phyloP scores from a whole-genome alignment of 164 flowering plant species.

The Magnolia sinica region DNA sequence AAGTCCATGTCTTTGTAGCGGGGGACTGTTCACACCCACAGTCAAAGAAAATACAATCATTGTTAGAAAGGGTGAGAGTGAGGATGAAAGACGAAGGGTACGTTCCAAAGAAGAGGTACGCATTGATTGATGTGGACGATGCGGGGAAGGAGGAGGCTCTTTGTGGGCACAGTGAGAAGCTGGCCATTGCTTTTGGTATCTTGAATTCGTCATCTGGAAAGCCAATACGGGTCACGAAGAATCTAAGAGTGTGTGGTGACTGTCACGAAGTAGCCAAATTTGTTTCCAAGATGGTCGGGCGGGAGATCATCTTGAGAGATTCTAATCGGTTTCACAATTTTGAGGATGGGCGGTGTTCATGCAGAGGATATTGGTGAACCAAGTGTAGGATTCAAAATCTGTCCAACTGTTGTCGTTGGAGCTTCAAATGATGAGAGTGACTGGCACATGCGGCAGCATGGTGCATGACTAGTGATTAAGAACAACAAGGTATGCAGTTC shows the following conservation, averaged over 20 bases:
- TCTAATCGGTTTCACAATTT: constrained; percentile 65
- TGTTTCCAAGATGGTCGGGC: constrained; percentile 38
- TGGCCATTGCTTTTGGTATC: constrained; percentile 65
- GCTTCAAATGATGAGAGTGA: background rate
- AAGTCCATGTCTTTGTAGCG: constrained; percentile 47
- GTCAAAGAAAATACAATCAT: constrained; percentile 25
- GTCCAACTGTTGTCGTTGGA: background rate
- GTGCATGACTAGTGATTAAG: no score
- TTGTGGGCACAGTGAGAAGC: constrained; percentile 68
- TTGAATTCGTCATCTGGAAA: constrained; percentile 41
- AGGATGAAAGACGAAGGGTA: constrained; percentile 46
- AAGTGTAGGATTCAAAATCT: background rate
- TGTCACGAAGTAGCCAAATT: constrained; percentile 73
- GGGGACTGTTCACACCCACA: constrained; percentile 44
- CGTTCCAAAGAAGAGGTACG: constrained; percentile 30
- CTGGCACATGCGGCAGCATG: background rate
- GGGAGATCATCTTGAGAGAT: constrained; percentile 63
- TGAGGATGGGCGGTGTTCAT: constrained; percentile 58
- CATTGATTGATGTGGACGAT: constrained; percentile 44
- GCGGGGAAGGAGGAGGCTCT: constrained; percentile 42
- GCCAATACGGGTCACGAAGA: constrained; percentile 52
- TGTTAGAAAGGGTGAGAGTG: constrained; percentile 33
- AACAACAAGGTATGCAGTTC: no score
- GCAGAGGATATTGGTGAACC: constrained; percentile 46
- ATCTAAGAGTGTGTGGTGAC: constrained; percentile 51